phyloP scores from a whole-genome alignment of 192 early-diverging fungal genomes.

The Gigaspora rosea region DNA sequence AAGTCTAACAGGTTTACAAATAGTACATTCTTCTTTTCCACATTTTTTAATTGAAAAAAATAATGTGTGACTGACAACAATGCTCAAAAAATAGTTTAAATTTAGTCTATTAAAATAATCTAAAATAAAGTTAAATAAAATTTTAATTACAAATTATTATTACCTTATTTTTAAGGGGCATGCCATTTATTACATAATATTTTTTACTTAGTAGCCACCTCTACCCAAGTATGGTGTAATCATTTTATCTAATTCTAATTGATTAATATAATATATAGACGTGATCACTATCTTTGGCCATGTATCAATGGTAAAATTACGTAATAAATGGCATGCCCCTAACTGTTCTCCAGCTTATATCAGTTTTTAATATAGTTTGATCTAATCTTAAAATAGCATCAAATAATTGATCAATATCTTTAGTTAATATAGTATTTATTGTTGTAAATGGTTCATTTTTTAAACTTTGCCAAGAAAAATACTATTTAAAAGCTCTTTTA shows the following conservation, averaged over 20 bases:
- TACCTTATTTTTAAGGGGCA: too few species aligned
- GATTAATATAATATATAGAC: too few species aligned
- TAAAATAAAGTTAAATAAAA: background rate
- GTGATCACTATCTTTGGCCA: too few species aligned
- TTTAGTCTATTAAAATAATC: background rate
- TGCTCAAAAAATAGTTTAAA: background rate
- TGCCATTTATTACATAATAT: too few species aligned
- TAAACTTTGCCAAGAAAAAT: background rate
- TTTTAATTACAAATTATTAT: too few species aligned
- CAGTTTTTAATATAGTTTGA: background rate
- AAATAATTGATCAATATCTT: background rate
- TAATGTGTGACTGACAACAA: background rate
- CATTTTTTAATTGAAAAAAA: conserved; percentile 7
- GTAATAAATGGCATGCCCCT: too few species aligned
- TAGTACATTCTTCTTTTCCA: background rate
- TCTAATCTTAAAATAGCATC: background rate
- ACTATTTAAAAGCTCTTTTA: too few species aligned
- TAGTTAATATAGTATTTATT: background rate
- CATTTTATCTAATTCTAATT: too few species aligned
- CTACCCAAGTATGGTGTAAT: too few species aligned
- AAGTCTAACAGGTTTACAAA: background rate
- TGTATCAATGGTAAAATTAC: too few species aligned
- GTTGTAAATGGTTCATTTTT: background rate
- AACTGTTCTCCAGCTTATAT: background rate
- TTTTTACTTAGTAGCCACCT: too few species aligned